Evolutionary conservation across 2,329 filamentous ascomycete species (phyloP).

Genomic region (Arthroderma uncinatum): DNA sequence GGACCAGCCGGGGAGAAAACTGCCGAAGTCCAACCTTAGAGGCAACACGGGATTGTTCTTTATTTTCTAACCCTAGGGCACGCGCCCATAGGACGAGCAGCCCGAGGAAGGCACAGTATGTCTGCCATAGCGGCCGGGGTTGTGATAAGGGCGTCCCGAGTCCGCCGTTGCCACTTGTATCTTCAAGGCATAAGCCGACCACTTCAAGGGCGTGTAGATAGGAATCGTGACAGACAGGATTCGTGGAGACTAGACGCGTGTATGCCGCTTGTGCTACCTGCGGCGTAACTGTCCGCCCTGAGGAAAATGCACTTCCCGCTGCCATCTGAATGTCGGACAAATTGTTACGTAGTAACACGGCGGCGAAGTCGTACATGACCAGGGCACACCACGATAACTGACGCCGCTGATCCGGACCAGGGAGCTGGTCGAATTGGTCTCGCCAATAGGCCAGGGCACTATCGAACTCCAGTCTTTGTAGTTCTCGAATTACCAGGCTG

Average conservation of each 20-base stretch:
- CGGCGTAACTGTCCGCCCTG: conserved; percentile 16
- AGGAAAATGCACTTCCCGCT: conserved; percentile 17
- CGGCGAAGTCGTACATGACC: conserved; percentile 17
- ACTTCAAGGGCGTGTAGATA: conserved; percentile 17
- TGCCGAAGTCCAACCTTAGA: conserved; percentile 1
- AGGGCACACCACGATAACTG: conserved; percentile 14
- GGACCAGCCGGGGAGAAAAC: not conserved
- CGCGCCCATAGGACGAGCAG: conserved; percentile 15
- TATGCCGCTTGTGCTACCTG: conserved; percentile 18
- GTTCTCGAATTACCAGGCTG: conserved; percentile 6
- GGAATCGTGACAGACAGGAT: conserved; percentile 17
- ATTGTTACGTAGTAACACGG: conserved; percentile 16
- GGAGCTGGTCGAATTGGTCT: conserved; percentile 14
- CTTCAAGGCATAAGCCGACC: conserved; percentile 14
- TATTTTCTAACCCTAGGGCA: conserved; percentile 12
- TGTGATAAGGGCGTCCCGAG: not conserved
- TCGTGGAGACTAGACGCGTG: conserved; percentile 12
- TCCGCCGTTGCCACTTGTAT: conserved; percentile 3
- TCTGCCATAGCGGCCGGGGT: conserved; percentile 13
- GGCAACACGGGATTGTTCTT: not conserved
- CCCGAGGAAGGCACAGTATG: conserved; percentile 15
- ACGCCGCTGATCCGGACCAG: conserved; percentile 11
- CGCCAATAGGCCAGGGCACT: conserved; percentile 15
- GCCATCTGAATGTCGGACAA: conserved; percentile 19
- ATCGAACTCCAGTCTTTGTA: conserved; percentile 16